phyloP scores from a whole-genome alignment of 2,329 filamentous ascomycete species.

The Clonostachys rhizophaga region DNA sequence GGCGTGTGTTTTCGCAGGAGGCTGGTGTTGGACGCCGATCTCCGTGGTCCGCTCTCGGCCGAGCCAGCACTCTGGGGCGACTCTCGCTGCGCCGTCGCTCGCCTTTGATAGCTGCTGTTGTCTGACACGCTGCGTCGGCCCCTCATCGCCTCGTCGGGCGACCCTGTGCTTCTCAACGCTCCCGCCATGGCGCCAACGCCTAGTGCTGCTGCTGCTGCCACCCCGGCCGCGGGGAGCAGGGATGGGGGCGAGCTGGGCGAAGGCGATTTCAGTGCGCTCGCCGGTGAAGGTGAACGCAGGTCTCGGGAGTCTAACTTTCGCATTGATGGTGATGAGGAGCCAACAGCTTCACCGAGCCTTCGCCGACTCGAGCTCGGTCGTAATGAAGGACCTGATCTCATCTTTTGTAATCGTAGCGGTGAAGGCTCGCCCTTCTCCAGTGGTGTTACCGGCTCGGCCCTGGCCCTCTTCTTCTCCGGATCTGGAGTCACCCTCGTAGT shows the following conservation, averaged over 20 bases:
- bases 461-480: conserved; percentile 30
- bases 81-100: background rate
- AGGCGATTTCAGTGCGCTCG: background rate
- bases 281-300: background rate
- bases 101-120: conserved; percentile 8
- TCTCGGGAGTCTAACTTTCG: background rate
- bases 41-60: conserved; percentile 10
- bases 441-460: background rate
- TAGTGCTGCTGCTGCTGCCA: conserved; percentile 6
- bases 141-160: background rate
- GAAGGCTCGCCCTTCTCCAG: background rate
- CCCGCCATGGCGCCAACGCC: no score
- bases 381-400: background rate
- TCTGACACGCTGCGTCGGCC: conserved; percentile 32
- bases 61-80: conserved; percentile 1
- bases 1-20: conserved; percentile 46
- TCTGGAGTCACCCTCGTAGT: conserved; percentile 31
- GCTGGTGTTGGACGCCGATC: conserved; percentile 49
- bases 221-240: conserved; percentile 2
- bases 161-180: no score
- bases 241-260: background rate
- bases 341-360: background rate
- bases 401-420: background rate
- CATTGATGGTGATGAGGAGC: background rate
- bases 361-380: background rate